Percentiles rank a stretch among this genome's conserved stretches.
These are phyloP conservation scores for Mycena polygramma DNA, from an alignment of 768 basidiomycete genomes.

Conservation along the genomic window DNA sequence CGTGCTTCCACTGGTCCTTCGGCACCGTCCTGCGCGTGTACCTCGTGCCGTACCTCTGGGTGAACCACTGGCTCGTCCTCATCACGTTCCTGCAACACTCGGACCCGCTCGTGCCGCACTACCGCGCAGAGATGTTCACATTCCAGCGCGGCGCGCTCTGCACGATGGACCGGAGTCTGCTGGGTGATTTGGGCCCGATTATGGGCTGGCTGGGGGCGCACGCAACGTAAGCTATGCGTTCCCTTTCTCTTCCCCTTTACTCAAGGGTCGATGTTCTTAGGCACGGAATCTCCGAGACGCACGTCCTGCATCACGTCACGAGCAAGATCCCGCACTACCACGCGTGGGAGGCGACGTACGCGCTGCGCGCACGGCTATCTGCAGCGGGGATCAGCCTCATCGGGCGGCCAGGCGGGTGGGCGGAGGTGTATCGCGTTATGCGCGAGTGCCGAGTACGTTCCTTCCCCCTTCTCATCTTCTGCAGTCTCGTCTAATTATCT, in stretches of 20 bases:
- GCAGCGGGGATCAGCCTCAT: constrained; percentile 57
- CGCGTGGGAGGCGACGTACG: constrained; percentile 74
- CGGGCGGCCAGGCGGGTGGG: constrained; percentile 61
- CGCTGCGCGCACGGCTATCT: constrained; percentile 65
- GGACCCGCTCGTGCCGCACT: constrained; percentile 70
- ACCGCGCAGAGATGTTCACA: constrained; percentile 63
- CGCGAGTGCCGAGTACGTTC: constrained; percentile 53
- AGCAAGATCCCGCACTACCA: constrained; percentile 79
- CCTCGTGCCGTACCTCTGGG: constrained; percentile 68
- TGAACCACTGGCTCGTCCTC: constrained; percentile 51
- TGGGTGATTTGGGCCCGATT: constrained; percentile 64
- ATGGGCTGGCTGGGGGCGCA: constrained; percentile 68
- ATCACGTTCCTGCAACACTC: constrained; percentile 76
- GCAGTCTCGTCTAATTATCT: neutral
- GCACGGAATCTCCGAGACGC: constrained; percentile 74
- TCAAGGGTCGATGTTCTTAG: neutral
- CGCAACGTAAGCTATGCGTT: constrained; percentile 47
- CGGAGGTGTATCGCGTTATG: constrained; percentile 61
- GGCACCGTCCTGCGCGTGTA: constrained; percentile 83
- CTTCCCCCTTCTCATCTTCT: constrained; percentile 10
- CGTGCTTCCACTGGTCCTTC: constrained; percentile 75
- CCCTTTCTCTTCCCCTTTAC: neutral
- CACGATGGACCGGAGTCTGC: constrained; percentile 66
- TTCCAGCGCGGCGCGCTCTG: constrained; percentile 70
- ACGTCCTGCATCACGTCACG: constrained; percentile 72